phyloP scores from a whole-genome alignment of 768 basidiomycete genomes.

The Trichaptum fuscoviolaceum region DNA sequence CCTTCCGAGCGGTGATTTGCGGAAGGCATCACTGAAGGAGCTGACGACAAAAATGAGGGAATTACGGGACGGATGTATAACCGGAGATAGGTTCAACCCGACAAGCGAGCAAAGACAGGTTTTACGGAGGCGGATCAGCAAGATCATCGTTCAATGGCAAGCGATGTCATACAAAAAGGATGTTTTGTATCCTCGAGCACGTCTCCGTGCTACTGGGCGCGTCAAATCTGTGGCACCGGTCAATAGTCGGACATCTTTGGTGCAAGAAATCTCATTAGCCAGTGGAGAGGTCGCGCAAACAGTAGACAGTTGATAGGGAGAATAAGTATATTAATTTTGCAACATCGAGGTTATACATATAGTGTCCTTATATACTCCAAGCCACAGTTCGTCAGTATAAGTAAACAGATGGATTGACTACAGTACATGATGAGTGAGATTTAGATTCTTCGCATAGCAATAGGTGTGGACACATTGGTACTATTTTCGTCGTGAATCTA shows the following conservation, averaged over 20 bases:
- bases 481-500: neutral
- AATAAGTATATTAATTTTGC: neutral
- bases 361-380: neutral
- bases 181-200: neutral
- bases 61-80: neutral
- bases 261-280: neutral
- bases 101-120: conserved; percentile 1
- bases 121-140: neutral
- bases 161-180: conserved; percentile 1
- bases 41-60: conserved; percentile 38
- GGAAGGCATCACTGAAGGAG: conserved; percentile 36
- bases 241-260: neutral
- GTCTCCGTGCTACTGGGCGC: neutral
- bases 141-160: conserved; percentile 1
- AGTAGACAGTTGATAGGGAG: neutral
- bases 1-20: conserved; percentile 45
- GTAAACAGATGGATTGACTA: neutral
- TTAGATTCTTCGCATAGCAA: neutral
- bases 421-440: neutral
- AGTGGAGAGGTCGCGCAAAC: neutral
- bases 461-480: neutral
- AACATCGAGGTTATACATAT: neutral
- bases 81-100: neutral
- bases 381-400: neutral
- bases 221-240: neutral